Evolutionary conservation across 2,329 filamentous ascomycete genomes (phyloP).

Genomic region (Hypomyces perniciosus): DNA sequence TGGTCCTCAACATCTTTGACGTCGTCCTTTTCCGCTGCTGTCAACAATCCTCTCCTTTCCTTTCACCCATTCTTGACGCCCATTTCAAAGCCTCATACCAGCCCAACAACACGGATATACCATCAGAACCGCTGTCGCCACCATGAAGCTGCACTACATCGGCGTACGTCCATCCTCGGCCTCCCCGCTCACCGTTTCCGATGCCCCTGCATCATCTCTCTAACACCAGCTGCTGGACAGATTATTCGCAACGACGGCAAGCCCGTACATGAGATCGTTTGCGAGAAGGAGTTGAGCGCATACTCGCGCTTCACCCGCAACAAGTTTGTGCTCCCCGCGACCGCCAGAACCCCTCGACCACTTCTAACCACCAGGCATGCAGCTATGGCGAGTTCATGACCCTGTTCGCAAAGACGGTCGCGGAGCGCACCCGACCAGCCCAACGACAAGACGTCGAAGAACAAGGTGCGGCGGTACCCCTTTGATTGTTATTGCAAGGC

Average conservation of each 20-base stretch:
- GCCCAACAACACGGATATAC: background rate
- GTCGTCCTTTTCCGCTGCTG: background rate
- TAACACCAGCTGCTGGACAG: slow-evolving; percentile 38
- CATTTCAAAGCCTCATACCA: background rate
- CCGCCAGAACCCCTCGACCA: background rate
- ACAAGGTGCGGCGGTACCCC: slow-evolving; percentile 47
- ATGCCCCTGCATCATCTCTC: background rate
- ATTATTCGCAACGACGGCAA: slow-evolving; percentile 74
- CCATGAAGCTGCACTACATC: slow-evolving; percentile 84
- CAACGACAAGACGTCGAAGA: slow-evolving; percentile 82
- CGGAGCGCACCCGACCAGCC: slow-evolving; percentile 74
- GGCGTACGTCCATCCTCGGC: slow-evolving; percentile 54
- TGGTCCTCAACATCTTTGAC: slow-evolving; percentile 1
- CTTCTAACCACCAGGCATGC: slow-evolving; percentile 8
- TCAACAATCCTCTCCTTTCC: background rate
- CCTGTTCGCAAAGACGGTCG: slow-evolving; percentile 80
- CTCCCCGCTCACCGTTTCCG: slow-evolving; percentile 7
- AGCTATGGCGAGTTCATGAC: slow-evolving; percentile 65
- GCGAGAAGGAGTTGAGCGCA: slow-evolving; percentile 69
- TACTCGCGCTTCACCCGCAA: slow-evolving; percentile 75
- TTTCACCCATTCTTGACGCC: background rate
- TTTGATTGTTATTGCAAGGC: background rate
- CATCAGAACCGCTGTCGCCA: slow-evolving; percentile 23
- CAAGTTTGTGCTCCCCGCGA: slow-evolving; percentile 44
- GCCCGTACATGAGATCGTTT: slow-evolving; percentile 69